Base-by-base conservation (phyloP, 2,329 filamentous ascomycete species). In the Chrysoporthe deuterocubensis region DNA sequence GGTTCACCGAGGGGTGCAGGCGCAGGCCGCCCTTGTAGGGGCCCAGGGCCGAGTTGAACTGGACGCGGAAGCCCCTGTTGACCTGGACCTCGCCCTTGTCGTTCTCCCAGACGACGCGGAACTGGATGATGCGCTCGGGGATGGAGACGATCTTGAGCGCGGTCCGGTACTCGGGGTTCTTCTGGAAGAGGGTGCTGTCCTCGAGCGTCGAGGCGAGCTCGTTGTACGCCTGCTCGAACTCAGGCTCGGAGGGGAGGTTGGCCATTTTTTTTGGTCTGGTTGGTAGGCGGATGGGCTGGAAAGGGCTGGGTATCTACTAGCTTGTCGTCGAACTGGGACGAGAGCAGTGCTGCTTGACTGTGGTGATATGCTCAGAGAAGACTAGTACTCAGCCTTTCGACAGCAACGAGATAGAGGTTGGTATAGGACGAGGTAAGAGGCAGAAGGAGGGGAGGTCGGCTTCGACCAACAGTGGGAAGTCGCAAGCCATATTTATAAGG, bases 151-250 rank as follows among this genome's bases (percentile, higher is more conserved):
- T 90, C 78, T 92, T 86, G 74, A 98, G 91, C 69, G 95, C 96
- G 75, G 90, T 96, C 82, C 89, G 90, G 89, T 96, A 97, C 82
- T 97, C 94, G 74, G 95, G 96, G 84, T 96, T 89, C 85, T 97
- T 91, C 81, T 94, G 80, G 87, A 98, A 98, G 73, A 99, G 91
- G 71, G 90, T 89, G 82, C 92, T 96, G 86, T 94, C 90, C 84
- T 98, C 94, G 78, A 99, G 93, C 71, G 94, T 97, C 78, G 92
- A 96, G 81, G 87, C 92, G 74, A 99, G 92, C 89, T 99, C 95
- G 81, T 94, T 93, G 89, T 97, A 97, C 78, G 95, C 95, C 89
- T 98, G 95, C 89, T 97, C 90, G 85, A 98, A 98, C 86, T 99
- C 95, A 78, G 96, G 95, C 89, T 98, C 95, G 72, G 84, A 83